Percentiles rank a stretch among this genome's conserved stretches.
phyloP scores from a whole-genome alignment of 1,284 basidiomycete species.

The Ceratorhiza oryzae-sativae region DNA sequence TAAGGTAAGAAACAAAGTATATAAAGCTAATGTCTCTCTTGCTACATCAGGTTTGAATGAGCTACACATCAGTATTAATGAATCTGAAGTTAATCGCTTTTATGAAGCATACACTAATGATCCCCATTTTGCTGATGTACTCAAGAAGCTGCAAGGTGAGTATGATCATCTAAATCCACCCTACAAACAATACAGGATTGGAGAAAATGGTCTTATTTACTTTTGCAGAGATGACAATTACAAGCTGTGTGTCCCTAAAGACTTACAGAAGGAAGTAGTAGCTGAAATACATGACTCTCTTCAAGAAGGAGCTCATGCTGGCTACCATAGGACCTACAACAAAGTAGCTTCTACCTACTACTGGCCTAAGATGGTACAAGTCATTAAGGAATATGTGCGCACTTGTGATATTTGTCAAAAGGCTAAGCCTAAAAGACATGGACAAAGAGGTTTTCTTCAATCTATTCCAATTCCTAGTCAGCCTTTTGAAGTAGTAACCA shows the following conservation, averaged over 20 bases:
- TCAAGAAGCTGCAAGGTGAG: neutral
- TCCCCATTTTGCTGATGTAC: conserved; percentile 5
- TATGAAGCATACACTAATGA: conserved; percentile 13
- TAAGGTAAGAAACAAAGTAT: too few species aligned
- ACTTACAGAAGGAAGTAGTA: conserved; percentile 44
- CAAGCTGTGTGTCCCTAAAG: conserved; percentile 46
- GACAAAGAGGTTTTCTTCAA: conserved; percentile 51
- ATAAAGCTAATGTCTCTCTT: too few species aligned
- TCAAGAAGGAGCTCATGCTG: conserved; percentile 49
- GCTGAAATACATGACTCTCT: conserved; percentile 47
- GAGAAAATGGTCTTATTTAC: conserved; percentile 46
- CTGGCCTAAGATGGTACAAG: conserved; percentile 51
- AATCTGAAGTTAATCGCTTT: conserved; percentile 10
- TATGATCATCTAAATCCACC: conserved; percentile 5
- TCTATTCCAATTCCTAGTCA: conserved; percentile 52
- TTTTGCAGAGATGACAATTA: conserved; percentile 45
- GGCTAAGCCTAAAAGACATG: conserved; percentile 49
- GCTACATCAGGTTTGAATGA: too few species aligned
- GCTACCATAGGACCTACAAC: conserved; percentile 47
- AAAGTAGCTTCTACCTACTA: conserved; percentile 46
- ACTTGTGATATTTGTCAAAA: conserved; percentile 55
- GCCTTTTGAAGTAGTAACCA: conserved; percentile 55
- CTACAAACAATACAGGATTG: conserved; percentile 41
- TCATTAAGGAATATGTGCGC: conserved; percentile 46
- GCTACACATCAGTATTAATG: neutral